Conservation (phyloP, 345 rosid species). For the rapeseed (Brassica napus) region DNA sequence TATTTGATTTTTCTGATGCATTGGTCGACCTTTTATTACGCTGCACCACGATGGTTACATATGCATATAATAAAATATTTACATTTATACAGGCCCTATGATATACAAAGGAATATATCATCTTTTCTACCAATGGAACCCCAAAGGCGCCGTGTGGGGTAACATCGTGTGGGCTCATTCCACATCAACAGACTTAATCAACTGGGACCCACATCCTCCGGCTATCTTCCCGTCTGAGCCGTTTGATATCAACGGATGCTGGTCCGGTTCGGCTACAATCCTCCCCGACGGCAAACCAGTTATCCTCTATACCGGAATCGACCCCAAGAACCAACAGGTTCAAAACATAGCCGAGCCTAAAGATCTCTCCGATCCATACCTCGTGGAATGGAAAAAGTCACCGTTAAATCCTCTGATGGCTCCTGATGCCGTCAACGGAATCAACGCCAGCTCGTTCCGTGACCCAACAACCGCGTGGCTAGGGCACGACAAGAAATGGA, state of each 20-base stretch:
- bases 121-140: constrained; percentile 75
- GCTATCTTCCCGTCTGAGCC: constrained; percentile 61
- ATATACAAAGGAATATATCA: constrained; percentile 75
- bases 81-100: constrained; percentile 52
- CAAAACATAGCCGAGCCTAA: constrained; percentile 70
- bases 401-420: constrained; percentile 57
- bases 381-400: constrained; percentile 63
- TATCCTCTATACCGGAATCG: constrained; percentile 65
- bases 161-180: constrained; percentile 90
- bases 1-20: background rate
- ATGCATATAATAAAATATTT: background rate
- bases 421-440: constrained; percentile 41
- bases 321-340: constrained; percentile 44
- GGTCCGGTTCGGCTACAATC: constrained; percentile 78
- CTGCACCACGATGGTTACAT: constrained; percentile 25
- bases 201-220: constrained; percentile 59
- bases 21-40: constrained; percentile 25
- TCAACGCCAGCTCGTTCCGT: constrained; percentile 66
- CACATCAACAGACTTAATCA: constrained; percentile 65
- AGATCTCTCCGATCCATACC: constrained; percentile 58
- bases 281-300: constrained; percentile 52
- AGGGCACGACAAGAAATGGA: constrained; percentile 58
- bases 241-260: constrained; percentile 60
- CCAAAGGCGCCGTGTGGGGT: constrained; percentile 66
- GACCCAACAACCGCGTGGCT: constrained; percentile 89